These are phyloP conservation scores for Cornus florida DNA, from an alignment of 148 eudicot species.

Conservation along the genomic window DNA sequence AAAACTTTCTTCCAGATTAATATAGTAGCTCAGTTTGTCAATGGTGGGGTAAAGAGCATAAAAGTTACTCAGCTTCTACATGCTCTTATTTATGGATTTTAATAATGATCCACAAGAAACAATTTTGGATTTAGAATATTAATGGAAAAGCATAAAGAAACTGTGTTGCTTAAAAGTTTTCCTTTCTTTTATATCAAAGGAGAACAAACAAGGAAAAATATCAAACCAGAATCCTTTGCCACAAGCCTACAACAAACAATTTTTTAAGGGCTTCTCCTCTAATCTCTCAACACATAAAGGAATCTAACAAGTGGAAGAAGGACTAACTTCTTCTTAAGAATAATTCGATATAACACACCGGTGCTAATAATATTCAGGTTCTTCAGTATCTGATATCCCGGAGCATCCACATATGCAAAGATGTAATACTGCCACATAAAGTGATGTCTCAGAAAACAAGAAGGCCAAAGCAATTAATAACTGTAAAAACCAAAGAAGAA, in stretches of 20 bases:
- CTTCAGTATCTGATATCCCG: conserved; percentile 97
- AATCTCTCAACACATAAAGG: not conserved
- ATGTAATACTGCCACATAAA: conserved; percentile 81
- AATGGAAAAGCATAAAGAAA: not conserved
- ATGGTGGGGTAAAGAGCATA: not conserved
- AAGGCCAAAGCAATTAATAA: conserved; percentile 5
- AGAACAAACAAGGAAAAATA: not conserved
- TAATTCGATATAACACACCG: conserved; percentile 83
- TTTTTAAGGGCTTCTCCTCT: not conserved
- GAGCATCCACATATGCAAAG: conserved; percentile 99
- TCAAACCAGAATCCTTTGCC: not conserved
- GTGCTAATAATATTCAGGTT: conserved; percentile 94
- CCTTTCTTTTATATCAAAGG: not conserved
- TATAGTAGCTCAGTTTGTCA: not conserved
- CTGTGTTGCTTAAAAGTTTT: not conserved
- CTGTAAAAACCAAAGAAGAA: not conserved
- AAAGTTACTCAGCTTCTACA: not conserved
- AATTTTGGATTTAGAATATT: not conserved
- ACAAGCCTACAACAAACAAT: not conserved
- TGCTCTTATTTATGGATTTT: not conserved
- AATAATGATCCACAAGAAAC: not conserved
- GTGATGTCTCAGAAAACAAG: conserved; percentile 16
- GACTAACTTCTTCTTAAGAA: conserved; percentile 81
- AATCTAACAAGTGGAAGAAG: not conserved
- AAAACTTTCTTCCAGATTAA: not conserved